Evolutionary conservation across 2,329 filamentous ascomycete species (phyloP).

Genomic region (Colletotrichum magnum): DNA sequence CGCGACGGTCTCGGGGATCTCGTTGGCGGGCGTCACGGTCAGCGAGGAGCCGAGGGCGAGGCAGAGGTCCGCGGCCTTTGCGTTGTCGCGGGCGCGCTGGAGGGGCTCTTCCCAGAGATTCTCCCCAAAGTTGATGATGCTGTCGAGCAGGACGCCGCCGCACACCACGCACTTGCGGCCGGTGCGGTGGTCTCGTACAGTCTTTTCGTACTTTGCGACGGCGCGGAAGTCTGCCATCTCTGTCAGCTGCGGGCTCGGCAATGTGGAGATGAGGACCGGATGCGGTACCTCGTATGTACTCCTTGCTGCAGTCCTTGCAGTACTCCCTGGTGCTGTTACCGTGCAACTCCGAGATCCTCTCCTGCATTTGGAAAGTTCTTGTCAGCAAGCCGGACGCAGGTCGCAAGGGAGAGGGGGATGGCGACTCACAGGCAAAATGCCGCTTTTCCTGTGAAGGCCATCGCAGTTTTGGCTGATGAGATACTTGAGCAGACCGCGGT

Average conservation of each 20-base stretch:
- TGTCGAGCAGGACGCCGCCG: constrained; percentile 56
- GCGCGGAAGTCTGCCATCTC: constrained; percentile 57
- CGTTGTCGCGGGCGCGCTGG: constrained; percentile 52
- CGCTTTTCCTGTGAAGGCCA: constrained; percentile 60
- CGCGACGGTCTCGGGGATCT: constrained; percentile 55
- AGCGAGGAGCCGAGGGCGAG: constrained; percentile 62
- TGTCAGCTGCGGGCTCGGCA: background rate
- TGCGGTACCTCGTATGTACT: constrained; percentile 58
- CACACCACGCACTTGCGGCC: constrained; percentile 59
- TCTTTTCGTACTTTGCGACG: constrained; percentile 58
- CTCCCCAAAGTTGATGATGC: constrained; percentile 62
- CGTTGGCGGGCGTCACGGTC: constrained; percentile 58
- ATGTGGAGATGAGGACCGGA: background rate
- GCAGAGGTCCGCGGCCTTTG: constrained; percentile 59
- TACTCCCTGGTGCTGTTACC: constrained; percentile 63
- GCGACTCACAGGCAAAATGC: constrained; percentile 57
- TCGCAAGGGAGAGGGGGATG: too few species aligned
- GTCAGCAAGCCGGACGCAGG: background rate
- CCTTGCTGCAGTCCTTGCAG: constrained; percentile 60
- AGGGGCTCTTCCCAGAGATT: constrained; percentile 50
- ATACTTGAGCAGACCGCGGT: constrained; percentile 57
- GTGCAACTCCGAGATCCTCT: constrained; percentile 61
- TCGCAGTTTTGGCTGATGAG: constrained; percentile 62
- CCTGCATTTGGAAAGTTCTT: constrained; percentile 44
- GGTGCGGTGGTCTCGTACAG: constrained; percentile 61